Conservation (phyloP, 2,329 filamentous ascomycete genomes). For the Colletotrichum euphorbiae region DNA sequence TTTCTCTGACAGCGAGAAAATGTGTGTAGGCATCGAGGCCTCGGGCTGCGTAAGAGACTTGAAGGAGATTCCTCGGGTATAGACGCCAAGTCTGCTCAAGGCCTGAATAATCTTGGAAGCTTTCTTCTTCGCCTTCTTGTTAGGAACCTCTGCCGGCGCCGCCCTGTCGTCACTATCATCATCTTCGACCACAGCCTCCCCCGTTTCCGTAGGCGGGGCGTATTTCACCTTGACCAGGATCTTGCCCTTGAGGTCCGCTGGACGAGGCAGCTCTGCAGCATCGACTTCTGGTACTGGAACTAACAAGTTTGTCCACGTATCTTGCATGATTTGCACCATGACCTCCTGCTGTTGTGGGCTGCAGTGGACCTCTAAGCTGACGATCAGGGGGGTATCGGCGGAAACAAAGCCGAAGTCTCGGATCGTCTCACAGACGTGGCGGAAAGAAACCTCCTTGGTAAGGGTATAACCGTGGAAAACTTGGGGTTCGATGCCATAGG, state of each 20-base stretch:
- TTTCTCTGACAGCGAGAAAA: conserved; percentile 76
- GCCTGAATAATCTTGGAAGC: conserved; percentile 75
- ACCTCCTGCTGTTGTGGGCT: conserved; percentile 81
- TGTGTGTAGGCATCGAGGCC: conserved; percentile 72
- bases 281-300: conserved; percentile 66
- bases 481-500: conserved; percentile 71
- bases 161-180: conserved; percentile 51
- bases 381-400: conserved; percentile 86
- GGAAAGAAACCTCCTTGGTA: conserved; percentile 88
- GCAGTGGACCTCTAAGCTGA: conserved; percentile 94
- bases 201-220: conserved; percentile 54
- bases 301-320: conserved; percentile 81
- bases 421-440: conserved; percentile 85
- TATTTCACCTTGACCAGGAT: conserved; percentile 89
- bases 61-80: conserved; percentile 87
- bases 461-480: conserved; percentile 92
- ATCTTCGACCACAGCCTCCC: conserved; percentile 49
- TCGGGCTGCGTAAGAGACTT: conserved; percentile 80
- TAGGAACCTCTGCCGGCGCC: conserved; percentile 50
- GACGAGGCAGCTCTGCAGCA: conserved; percentile 69
- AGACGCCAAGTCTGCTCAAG: conserved; percentile 82
- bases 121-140: conserved; percentile 54
- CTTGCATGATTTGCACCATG: conserved; percentile 93
- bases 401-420: conserved; percentile 80
- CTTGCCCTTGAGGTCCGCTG: conserved; percentile 77